Conservation (phyloP, 2,329 filamentous ascomycete species). For the Dothiorella sarmentorum region DNA sequence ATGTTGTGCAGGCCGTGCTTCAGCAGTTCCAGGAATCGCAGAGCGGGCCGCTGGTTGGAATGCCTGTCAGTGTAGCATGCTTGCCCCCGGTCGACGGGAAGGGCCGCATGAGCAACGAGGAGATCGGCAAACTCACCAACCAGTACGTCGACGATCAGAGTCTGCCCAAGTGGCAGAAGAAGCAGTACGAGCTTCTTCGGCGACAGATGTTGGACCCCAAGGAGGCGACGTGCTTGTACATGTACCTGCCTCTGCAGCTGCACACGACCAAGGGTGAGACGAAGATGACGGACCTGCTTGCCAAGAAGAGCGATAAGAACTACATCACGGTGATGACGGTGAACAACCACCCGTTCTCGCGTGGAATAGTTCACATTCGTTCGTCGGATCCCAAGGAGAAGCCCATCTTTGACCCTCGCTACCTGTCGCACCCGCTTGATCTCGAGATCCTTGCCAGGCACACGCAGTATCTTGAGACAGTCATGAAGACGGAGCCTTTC, state of each 20-base stretch:
- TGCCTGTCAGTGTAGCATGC: conserved; percentile 27
- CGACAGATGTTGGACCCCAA: conserved; percentile 2
- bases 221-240: conserved; percentile 9
- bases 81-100: conserved; percentile 27
- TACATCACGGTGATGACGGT: conserved; percentile 28
- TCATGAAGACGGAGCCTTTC: conserved; percentile 34
- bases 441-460: conserved; percentile 39
- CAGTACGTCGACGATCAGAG: neutral
- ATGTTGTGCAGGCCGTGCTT: conserved; percentile 21
- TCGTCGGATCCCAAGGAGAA: conserved; percentile 31
- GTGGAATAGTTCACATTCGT: conserved; percentile 31
- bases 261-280: conserved; percentile 17
- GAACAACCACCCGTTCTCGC: conserved; percentile 32
- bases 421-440: conserved; percentile 45
- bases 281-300: conserved; percentile 21
- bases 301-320: conserved; percentile 23
- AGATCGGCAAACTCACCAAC: neutral
- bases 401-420: conserved; percentile 41
- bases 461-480: conserved; percentile 33
- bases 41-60: conserved; percentile 26
- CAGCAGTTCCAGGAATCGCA: conserved; percentile 25
- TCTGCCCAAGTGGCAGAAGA: neutral
- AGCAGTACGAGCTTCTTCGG: conserved; percentile 17
- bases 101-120: conserved; percentile 16
- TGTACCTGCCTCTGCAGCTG: conserved; percentile 20